phyloP scores from a whole-genome alignment of 1,139 yeast species.

The Candida buenavistaensis region DNA sequence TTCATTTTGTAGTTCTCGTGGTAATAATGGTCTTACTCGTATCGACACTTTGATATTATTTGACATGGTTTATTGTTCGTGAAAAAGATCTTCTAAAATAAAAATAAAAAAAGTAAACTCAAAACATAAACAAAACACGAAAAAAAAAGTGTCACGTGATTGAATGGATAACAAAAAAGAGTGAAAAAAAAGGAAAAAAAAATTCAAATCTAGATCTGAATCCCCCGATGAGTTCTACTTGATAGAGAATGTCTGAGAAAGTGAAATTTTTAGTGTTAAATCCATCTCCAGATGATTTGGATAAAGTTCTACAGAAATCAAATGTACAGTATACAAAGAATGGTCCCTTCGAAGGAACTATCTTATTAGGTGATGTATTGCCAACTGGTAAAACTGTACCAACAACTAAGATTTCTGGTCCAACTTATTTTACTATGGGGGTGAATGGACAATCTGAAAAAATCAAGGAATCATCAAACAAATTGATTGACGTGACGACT shows the following conservation, averaged over 20 bases:
- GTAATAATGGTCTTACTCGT: slow-evolving; percentile 45
- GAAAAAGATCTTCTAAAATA: too few relatives aligned
- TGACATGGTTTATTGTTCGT: too few relatives aligned
- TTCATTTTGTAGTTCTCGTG: slow-evolving; percentile 27
- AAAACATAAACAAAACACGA: too few relatives aligned
- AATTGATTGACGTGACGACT: slow-evolving; percentile 17
- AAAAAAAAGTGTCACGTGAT: background rate
- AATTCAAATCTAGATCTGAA: background rate
- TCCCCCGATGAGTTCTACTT: too few relatives aligned
- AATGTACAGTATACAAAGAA: slow-evolving; percentile 52
- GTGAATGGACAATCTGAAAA: slow-evolving; percentile 15
- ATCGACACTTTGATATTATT: slow-evolving; percentile 44
- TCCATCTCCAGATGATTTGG: slow-evolving; percentile 41
- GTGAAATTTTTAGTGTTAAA: slow-evolving; percentile 49
- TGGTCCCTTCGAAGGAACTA: slow-evolving; percentile 63
- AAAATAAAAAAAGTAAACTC: background rate
- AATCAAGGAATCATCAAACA: slow-evolving; percentile 5
- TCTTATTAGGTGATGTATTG: slow-evolving; percentile 52
- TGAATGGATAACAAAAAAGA: background rate
- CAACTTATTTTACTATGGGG: slow-evolving; percentile 34
- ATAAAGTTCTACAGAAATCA: slow-evolving; percentile 47
- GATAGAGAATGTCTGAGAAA: slow-evolving; percentile 6
- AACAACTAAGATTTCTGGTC: slow-evolving; percentile 19
- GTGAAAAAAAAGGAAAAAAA: background rate
- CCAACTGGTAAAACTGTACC: slow-evolving; percentile 20